Conservation (phyloP, 2,329 filamentous ascomycete species). For the Proliferodiscus dingleyae region DNA sequence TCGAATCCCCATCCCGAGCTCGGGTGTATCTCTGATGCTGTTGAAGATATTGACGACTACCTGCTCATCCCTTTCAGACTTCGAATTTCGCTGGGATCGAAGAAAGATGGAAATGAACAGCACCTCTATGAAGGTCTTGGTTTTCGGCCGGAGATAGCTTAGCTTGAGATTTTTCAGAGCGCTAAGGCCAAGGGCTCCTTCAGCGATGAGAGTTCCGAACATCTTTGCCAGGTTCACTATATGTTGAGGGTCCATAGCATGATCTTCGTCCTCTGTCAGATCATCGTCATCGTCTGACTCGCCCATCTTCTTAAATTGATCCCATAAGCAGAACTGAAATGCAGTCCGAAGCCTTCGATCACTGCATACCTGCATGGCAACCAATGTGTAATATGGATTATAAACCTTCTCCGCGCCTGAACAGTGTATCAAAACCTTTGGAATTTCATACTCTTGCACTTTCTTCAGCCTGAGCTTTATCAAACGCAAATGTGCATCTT, state of each 20-base stretch:
- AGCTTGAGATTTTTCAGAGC: slow-evolving; percentile 72
- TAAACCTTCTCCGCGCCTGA: slow-evolving; percentile 76
- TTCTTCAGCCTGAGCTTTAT: slow-evolving; percentile 80
- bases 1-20: slow-evolving; percentile 68
- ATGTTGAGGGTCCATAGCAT: slow-evolving; percentile 47
- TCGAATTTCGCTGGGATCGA: slow-evolving; percentile 51
- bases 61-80: slow-evolving; percentile 47
- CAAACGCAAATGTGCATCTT: slow-evolving; percentile 76
- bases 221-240: slow-evolving; percentile 65
- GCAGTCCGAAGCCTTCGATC: slow-evolving; percentile 74
- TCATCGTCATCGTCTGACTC: slow-evolving; percentile 63
- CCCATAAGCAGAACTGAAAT: slow-evolving; percentile 85
- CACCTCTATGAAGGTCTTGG: slow-evolving; percentile 73
- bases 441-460: slow-evolving; percentile 79
- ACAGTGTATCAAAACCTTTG: slow-evolving; percentile 82
- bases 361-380: slow-evolving; percentile 72
- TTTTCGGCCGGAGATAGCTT: slow-evolving; percentile 69
- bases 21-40: slow-evolving; percentile 56
- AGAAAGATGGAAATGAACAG: slow-evolving; percentile 72
- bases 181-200: slow-evolving; percentile 52
- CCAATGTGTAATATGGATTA: slow-evolving; percentile 89
- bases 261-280: slow-evolving; percentile 51
- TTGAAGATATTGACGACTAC: slow-evolving; percentile 62
- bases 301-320: slow-evolving; percentile 78
- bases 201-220: slow-evolving; percentile 57